Conservation (phyloP, 129 eudicot genomes). For the Erigeron canadensis region DNA sequence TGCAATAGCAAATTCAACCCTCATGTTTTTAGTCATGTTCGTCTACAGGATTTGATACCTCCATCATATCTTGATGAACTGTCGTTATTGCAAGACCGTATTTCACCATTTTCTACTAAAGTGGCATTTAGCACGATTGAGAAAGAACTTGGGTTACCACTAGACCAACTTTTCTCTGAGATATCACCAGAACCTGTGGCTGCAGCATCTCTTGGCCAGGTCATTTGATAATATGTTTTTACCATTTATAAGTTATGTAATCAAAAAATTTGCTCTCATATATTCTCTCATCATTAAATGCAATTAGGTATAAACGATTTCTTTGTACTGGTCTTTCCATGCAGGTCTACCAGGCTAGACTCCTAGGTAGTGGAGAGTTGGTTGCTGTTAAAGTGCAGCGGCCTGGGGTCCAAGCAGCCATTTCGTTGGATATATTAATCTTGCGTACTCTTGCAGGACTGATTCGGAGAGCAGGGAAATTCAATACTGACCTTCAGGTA, state of each 20-base stretch:
- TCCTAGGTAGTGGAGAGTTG: conserved; percentile 57
- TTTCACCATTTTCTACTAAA: conserved; percentile 83
- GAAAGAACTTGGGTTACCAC: conserved; percentile 73
- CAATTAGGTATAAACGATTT: background rate
- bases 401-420: conserved; percentile 98
- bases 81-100: conserved; percentile 85
- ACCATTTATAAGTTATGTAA: background rate
- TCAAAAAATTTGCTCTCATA: background rate
- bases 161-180: conserved; percentile 75
- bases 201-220: conserved; percentile 99
- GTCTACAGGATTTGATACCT: conserved; percentile 80
- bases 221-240: conserved; percentile 18
- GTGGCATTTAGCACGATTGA: conserved; percentile 86
- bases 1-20: background rate
- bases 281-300: conserved; percentile 1
- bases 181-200: conserved; percentile 94
- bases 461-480: conserved; percentile 71
- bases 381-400: conserved; percentile 98
- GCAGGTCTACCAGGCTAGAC: conserved; percentile 93
- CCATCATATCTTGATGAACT: conserved; percentile 87
- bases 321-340: conserved; percentile 3
- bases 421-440: conserved; percentile 89
- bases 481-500: conserved; percentile 97
- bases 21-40: conserved; percentile 19
- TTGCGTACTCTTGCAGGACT: conserved; percentile 80